Percentiles rank a stretch among this genome's conserved stretches.
These are phyloP conservation scores for Agapanthus africanus DNA, from an alignment of 106 monocot species.

Conservation along the genomic window DNA sequence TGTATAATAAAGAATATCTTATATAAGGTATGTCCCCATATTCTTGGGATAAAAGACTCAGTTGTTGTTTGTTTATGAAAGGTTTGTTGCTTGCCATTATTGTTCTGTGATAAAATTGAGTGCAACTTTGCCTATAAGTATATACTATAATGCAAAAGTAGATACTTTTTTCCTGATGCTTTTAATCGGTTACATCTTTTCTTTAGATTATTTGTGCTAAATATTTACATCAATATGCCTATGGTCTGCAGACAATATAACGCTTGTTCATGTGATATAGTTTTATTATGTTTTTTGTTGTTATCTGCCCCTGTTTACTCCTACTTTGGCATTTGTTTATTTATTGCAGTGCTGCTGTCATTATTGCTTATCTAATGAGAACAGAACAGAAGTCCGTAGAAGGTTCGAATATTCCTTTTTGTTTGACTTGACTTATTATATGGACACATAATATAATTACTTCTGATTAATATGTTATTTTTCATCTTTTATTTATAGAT, in stretches of 20 bases:
- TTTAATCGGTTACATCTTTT: neutral
- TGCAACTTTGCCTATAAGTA: neutral
- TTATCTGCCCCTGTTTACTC: constrained; percentile 6
- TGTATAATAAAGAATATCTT: no score
- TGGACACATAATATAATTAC: neutral
- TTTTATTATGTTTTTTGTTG: neutral
- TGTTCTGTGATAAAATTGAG: neutral
- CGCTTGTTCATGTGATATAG: neutral
- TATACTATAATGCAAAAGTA: neutral
- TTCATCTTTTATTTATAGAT: no score
- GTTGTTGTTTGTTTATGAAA: neutral
- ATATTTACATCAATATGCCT: neutral
- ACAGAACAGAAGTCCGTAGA: constrained; percentile 82
- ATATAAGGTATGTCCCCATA: no score
- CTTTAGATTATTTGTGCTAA: neutral
- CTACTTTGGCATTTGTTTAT: constrained; percentile 16
- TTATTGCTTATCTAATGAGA: constrained; percentile 93
- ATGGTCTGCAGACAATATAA: neutral
- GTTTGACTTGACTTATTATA: constrained; percentile 1
- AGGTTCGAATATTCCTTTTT: constrained; percentile 49
- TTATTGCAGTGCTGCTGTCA: constrained; percentile 77
- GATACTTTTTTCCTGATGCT: neutral
- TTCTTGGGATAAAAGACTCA: no score
- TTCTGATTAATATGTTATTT: constrained; percentile 74
- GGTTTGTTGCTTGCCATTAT: neutral